Base-by-base conservation (phyloP, 768 basidiomycete species). In the Cyclocybe cylindracea region DNA sequence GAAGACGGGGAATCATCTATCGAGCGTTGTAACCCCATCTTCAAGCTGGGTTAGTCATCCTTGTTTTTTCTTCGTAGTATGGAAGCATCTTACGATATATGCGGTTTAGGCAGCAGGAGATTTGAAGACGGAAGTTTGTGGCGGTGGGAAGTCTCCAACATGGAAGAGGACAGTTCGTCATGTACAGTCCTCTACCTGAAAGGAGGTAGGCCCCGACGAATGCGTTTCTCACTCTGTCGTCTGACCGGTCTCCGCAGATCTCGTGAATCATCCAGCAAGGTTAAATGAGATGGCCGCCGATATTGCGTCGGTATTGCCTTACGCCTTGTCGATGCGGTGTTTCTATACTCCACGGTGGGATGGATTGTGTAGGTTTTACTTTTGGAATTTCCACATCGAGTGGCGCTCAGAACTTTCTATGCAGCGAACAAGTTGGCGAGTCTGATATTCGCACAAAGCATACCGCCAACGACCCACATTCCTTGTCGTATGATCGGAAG, bases 401-500 rank as follows among this genome's bases (percentile, higher is more conserved):
- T 14, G 24, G 29, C 16, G 1, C 31, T 14, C 34, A 3, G 24
- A 35, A 39, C 36, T 9, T 48, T 35, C 8, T 10, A 4, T 13
- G 10, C 48, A 71, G 69, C 60, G 33, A 48, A 50, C 5, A 50
- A 55, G 36, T 47, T 70, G 1, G 61, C 52, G 37, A 48, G 62
- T 10, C n/a, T 37, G 13, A 52, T 75, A 34, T 73, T 76, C 53
- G 61, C 61, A 31, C 50, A 49, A 2, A n/a, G 41, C 33, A 16
- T 31, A 48, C 72, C 73, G 10, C 71, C 81, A 7, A 64, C 73
- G 9, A 84, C 80, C 9, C 61, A 65, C 18, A 72, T 88, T 44
- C 83, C 85, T 2, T 85, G 81, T 58, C 69, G 74, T 34, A 61
- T 59, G 40, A 78, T 88, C 40, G 72, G 80, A 4, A 78, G 75